Base-by-base conservation (phyloP, 129 eudicot species). In the Tagetes patula region DNA sequence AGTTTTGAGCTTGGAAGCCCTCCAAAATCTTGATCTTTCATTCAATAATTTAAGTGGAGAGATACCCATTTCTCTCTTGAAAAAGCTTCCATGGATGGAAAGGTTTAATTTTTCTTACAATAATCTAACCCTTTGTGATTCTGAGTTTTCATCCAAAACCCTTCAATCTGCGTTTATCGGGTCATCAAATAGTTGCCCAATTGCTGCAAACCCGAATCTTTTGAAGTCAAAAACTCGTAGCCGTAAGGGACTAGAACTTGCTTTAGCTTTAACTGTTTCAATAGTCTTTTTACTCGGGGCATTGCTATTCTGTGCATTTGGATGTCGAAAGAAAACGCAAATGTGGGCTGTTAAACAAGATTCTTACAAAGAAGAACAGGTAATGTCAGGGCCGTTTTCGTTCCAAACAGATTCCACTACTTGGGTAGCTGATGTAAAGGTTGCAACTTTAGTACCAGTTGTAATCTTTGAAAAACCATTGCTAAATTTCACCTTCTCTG, bases 391-490 rank as follows among this genome's bases (percentile, higher is more conserved):
- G 2, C 97, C 97, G 31, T 91, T 91, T 70, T 91, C 97, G 3
- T 91, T 91, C 85, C 88, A 91, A 72, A 91, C 97, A 0, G 97
- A 91, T 75, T 91, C 97, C 37, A 88, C 97, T 79, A 91, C 96
- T n/a, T 91, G 97, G 97, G 91, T 86, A 3, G 96, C 97, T 6
- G 97, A 91, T 70, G 92, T 91, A 54, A 91, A 86, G 76, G 86
- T 79, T 61, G 90, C 96, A 42, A 84, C 85, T 27, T 82, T 85
- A 3, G 97, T 88, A 2, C 96, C 87, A 0, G 97, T 91, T 5
- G 87, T 91, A 12, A 91, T 91, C 67, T 91, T 91, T 47, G 97
- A 91, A 77, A 91, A 91, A 79, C 97, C 97, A 30, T 67, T 91
- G 87, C 65, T 91, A 69, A 86, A 86, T 68, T 88, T 88, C 75